These are phyloP conservation scores for Colletotrichum destructivum DNA, from an alignment of 2,329 filamentous ascomycete species.

Conservation along the genomic window DNA sequence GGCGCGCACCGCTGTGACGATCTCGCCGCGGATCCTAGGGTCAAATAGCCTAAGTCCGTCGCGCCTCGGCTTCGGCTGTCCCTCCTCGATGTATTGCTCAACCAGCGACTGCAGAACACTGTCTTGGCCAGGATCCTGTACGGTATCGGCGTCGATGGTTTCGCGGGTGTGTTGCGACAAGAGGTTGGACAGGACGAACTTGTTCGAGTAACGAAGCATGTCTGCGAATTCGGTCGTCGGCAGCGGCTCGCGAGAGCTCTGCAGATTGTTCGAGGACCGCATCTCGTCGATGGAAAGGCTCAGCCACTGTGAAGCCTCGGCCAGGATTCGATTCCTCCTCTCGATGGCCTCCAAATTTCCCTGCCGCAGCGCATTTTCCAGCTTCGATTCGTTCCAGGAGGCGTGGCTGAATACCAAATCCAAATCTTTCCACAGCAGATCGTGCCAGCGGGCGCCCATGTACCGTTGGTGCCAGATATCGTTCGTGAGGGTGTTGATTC, in stretches of 20 bases:
- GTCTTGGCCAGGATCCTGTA: constrained; percentile 15
- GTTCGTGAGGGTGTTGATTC: constrained; percentile 43
- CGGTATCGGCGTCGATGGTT: constrained; percentile 4
- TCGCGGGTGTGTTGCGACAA: constrained; percentile 38
- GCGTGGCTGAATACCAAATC: constrained; percentile 39
- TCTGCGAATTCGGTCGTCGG: constrained; percentile 40
- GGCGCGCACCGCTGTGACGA: constrained; percentile 50
- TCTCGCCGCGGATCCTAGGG: constrained; percentile 46
- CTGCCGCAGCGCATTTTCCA: constrained; percentile 32
- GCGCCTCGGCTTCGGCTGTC: constrained; percentile 29
- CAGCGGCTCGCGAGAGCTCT: constrained; percentile 33
- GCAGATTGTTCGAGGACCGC: constrained; percentile 31
- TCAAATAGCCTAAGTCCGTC: constrained; percentile 35
- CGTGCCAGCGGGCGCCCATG: constrained; percentile 42
- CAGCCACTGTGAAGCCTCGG: constrained; percentile 40
- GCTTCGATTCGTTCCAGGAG: constrained; percentile 33
- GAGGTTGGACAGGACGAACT: constrained; percentile 36
- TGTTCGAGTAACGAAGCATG: constrained; percentile 39
- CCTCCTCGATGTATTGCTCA: constrained; percentile 40
- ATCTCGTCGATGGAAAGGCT: constrained; percentile 39
- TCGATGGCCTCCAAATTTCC: constrained; percentile 36
- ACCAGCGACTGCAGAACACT: constrained; percentile 27
- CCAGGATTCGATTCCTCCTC: constrained; percentile 37
- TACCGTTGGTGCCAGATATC: constrained; percentile 42
- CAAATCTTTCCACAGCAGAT: constrained; percentile 42